Conservation (phyloP, 768 basidiomycete species). For the Trametes cingulata region DNA sequence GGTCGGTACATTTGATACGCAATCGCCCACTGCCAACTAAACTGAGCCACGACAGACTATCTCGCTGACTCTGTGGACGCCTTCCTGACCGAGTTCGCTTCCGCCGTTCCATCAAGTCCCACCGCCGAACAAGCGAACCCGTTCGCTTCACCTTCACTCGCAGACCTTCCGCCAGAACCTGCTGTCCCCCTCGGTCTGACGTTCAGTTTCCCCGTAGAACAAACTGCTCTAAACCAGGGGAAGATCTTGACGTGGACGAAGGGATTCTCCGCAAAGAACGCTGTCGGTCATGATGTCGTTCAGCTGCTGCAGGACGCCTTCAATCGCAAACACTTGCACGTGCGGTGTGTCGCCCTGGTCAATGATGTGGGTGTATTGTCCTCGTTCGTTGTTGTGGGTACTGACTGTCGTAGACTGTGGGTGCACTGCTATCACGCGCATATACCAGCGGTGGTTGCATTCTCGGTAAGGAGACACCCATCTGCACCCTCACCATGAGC, state of each 20-base stretch:
- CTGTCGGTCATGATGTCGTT: conserved; percentile 87
- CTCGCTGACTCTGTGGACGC: conserved; percentile 96
- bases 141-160: conserved; percentile 22
- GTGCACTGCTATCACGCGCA: conserved; percentile 88
- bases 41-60: conserved; percentile 64
- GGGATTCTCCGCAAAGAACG: conserved; percentile 91
- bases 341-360: conserved; percentile 88
- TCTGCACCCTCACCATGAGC: no score
- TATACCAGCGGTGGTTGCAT: conserved; percentile 93
- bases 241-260: conserved; percentile 95
- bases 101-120: conserved; percentile 21
- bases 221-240: conserved; percentile 88
- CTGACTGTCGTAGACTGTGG: conserved; percentile 72
- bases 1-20: conserved; percentile 45
- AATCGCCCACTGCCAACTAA: neutral
- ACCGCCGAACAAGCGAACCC: conserved; percentile 22
- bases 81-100: conserved; percentile 69
- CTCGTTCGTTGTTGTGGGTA: neutral
- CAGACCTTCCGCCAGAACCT: conserved; percentile 29
- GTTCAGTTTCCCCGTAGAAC: conserved; percentile 97
- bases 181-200: conserved; percentile 81
- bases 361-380: conserved; percentile 75
- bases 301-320: conserved; percentile 90
- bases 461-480: conserved; percentile 43
- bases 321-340: conserved; percentile 88